Conservation (phyloP, 768 basidiomycete genomes). For the Suillus fuscotomentosus region DNA sequence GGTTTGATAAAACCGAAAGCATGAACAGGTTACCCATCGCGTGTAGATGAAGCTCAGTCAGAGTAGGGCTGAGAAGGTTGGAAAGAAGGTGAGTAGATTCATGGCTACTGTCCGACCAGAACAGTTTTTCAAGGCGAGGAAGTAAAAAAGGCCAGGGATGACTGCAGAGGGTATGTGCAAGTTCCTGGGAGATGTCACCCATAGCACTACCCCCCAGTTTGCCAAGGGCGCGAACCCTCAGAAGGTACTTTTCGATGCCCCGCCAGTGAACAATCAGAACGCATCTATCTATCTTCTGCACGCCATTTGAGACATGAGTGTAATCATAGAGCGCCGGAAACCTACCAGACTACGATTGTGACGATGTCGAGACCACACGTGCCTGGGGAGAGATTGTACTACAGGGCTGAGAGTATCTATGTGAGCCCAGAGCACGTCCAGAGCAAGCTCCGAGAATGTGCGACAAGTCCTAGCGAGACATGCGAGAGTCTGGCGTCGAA, state of each 20-base stretch:
- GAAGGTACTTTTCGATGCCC: not conserved
- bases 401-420: not conserved
- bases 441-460: not conserved
- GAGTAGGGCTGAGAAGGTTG: not conserved
- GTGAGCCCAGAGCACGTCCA: not conserved
- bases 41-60: not conserved
- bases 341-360: not conserved
- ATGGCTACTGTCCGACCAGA: not conserved
- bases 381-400: not conserved
- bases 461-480: not conserved
- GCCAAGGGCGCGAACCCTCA: not conserved
- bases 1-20: not conserved
- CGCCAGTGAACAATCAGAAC: not conserved
- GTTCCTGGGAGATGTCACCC: not conserved
- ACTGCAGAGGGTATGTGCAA: not conserved
- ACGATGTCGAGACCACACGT: not conserved
- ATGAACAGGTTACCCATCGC: not conserved
- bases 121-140: not conserved
- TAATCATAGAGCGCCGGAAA: not conserved
- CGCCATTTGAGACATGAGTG: not conserved
- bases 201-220: not conserved
- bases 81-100: not conserved
- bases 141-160: not conserved
- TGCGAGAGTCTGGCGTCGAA: not conserved
- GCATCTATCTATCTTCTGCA: not conserved